phyloP scores from a whole-genome alignment of 148 eudicot genomes.

The Diospyros lotus region DNA sequence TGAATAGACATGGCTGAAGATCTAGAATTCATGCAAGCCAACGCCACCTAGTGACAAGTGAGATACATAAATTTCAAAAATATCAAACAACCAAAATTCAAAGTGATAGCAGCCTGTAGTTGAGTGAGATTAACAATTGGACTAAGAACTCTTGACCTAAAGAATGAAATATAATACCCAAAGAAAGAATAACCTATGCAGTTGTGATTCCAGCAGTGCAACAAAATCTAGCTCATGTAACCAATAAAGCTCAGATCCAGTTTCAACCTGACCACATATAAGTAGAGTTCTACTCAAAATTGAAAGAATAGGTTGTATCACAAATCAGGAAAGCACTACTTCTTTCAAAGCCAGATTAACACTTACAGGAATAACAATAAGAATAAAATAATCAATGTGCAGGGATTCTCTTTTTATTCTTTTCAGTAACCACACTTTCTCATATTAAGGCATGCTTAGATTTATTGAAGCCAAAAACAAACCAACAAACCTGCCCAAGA shows the following conservation, averaged over 20 bases:
- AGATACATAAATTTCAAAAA: no score
- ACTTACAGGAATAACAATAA: neutral
- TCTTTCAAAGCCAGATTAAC: neutral
- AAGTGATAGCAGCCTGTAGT: no score
- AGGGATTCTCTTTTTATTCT: neutral
- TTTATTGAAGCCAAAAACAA: neutral
- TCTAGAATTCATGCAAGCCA: no score
- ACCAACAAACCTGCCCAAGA: constrained; percentile 68
- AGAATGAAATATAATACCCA: no score
- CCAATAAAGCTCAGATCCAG: neutral
- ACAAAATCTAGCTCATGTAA: no score
- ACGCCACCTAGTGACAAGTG: no score
- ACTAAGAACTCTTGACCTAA: no score
- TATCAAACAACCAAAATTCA: no score
- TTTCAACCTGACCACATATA: neutral
- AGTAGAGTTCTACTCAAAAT: neutral
- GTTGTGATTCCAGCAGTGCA: no score
- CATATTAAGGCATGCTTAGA: neutral
- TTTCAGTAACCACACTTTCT: neutral
- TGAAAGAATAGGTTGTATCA: neutral
- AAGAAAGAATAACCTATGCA: no score
- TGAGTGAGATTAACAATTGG: no score
- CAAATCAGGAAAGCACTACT: neutral
- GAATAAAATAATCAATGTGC: neutral
- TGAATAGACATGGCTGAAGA: no score